Conservation (phyloP, 2,329 filamentous ascomycete genomes). For the Fusarium miscanthi region DNA sequence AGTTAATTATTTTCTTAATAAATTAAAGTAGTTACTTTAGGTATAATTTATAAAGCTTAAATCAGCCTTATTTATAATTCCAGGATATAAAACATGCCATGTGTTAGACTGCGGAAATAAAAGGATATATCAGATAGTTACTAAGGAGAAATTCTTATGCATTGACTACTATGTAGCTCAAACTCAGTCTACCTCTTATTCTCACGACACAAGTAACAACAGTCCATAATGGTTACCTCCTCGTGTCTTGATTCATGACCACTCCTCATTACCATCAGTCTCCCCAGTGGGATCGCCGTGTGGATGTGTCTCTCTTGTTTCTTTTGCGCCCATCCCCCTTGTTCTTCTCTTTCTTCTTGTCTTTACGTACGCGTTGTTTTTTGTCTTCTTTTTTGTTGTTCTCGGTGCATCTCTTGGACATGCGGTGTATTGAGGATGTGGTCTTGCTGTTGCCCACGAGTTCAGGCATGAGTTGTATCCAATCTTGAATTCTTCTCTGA, state of each 20-base stretch:
- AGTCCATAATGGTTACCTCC: neutral
- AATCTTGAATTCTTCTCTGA: constrained; percentile 25
- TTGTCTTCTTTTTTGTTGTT: neutral
- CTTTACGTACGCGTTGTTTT: neutral
- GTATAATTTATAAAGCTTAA: neutral
- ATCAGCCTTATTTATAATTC: constrained; percentile 3
- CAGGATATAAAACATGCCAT: neutral
- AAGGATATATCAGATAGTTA: neutral
- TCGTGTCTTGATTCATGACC: neutral
- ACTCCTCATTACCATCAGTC: neutral
- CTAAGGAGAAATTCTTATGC: neutral
- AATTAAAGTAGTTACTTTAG: too few species aligned
- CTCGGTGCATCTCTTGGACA: neutral
- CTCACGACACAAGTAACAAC: neutral
- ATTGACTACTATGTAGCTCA: neutral
- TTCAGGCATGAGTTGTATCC: constrained; percentile 25
- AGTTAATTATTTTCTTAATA: too few species aligned
- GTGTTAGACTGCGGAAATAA: neutral
- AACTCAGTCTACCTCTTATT: neutral
- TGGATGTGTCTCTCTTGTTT: neutral
- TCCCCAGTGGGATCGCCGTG: neutral
- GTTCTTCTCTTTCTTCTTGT: neutral
- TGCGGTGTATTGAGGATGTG: neutral
- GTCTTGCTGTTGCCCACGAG: neutral
- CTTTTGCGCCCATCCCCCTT: neutral